These are phyloP conservation scores for Citrullus mucosospermus DNA, from an alignment of 306 rosid species.

Conservation along the genomic window DNA sequence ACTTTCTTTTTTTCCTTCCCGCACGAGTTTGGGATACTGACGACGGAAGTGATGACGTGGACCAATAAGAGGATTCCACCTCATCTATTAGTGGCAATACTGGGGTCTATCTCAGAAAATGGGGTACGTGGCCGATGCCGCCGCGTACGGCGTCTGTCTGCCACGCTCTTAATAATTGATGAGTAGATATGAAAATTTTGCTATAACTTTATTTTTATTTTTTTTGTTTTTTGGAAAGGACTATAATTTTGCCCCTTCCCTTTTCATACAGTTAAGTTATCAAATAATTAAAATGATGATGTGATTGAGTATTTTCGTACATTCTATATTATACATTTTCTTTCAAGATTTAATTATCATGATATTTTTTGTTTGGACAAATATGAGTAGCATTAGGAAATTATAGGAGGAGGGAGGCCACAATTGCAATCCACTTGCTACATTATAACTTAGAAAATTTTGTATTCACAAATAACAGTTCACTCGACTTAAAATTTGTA, in stretches of 20 bases:
- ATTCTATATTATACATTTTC: background rate
- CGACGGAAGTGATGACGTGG: background rate
- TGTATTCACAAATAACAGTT: too few species aligned
- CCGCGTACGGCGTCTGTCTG: conserved; percentile 4
- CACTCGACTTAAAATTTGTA: too few species aligned
- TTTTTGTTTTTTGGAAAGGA: background rate
- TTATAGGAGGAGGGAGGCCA: too few species aligned
- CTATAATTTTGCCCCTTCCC: background rate
- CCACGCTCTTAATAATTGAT: background rate
- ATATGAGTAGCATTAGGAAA: background rate
- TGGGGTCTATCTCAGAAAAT: background rate
- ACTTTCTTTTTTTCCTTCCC: background rate
- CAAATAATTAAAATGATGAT: background rate
- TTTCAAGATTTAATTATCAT: background rate
- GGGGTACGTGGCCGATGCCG: background rate
- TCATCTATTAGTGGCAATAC: background rate
- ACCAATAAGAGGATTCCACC: background rate
- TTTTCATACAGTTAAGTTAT: background rate
- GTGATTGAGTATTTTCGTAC: background rate
- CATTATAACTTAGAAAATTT: too few species aligned
- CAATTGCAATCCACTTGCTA: too few species aligned
- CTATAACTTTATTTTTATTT: too few species aligned
- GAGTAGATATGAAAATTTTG: background rate
- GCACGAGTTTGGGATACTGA: background rate
- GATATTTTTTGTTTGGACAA: too few species aligned